These are phyloP conservation scores for Paxillus involutus DNA, from an alignment of 768 basidiomycete species.

Conservation along the genomic window DNA sequence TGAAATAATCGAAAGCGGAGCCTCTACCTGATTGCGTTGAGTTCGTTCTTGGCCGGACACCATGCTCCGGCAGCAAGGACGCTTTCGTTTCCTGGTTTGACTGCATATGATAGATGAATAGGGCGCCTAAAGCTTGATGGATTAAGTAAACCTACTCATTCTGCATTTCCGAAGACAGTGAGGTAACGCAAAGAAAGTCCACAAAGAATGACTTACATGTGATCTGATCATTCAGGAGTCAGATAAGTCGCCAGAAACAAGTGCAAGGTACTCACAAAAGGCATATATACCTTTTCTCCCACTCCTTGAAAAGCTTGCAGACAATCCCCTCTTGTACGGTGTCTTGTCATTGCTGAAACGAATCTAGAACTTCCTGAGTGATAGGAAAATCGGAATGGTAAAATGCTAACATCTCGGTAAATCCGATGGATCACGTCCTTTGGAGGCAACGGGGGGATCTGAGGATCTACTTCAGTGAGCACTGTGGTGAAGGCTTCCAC, in stretches of 20 bases:
- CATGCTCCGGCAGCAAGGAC: slow-evolving; percentile 79
- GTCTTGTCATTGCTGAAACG: slow-evolving; percentile 95
- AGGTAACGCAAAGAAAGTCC: neutral
- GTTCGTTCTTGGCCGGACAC: slow-evolving; percentile 77
- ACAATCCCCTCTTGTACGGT: slow-evolving; percentile 85
- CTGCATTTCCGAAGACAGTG: slow-evolving; percentile 8
- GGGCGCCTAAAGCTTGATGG: neutral
- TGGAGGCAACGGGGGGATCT: slow-evolving; percentile 85
- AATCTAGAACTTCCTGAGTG: slow-evolving; percentile 43
- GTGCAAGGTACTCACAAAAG: slow-evolving; percentile 54
- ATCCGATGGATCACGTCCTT: slow-evolving; percentile 93
- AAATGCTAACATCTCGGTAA: slow-evolving; percentile 71
- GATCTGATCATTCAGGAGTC: slow-evolving; percentile 21
- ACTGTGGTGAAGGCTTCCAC: slow-evolving; percentile 67
- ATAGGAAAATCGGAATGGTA: neutral
- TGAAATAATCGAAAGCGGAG: neutral
- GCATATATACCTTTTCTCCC: slow-evolving; percentile 92
- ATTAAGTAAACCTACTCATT: slow-evolving; percentile 14
- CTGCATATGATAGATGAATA: slow-evolving; percentile 35
- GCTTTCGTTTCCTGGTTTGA: slow-evolving; percentile 65
- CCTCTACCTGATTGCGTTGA: slow-evolving; percentile 67
- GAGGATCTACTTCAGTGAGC: slow-evolving; percentile 70
- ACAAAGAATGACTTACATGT: slow-evolving; percentile 10
- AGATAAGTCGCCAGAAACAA: neutral
- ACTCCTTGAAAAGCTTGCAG: slow-evolving; percentile 83